Base-by-base conservation (phyloP, 495 filamentous ascomycete genomes). In the Hypomontagnella submonticulosa region DNA sequence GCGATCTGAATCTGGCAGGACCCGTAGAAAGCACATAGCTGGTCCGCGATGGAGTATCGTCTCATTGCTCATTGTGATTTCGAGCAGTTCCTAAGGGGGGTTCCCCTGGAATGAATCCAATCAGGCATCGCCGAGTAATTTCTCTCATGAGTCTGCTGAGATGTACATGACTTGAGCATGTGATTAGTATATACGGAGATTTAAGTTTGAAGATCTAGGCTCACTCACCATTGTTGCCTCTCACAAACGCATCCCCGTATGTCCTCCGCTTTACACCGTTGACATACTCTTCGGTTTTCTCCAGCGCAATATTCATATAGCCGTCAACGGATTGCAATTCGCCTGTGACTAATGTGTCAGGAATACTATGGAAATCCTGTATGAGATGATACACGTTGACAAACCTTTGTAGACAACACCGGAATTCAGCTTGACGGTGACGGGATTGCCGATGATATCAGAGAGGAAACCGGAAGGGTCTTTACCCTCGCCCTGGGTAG, bases 261-360 rank as follows among this genome's bases (percentile, higher is more conserved):
- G 81, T 89, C 67, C 90, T 84, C 64, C 87, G 85, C 72, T 92
- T 84, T 58, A 86, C 86, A 20, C 94, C 96, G 72, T 93, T 88
- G 48, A 95, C 89, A 70, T 87, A 92, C 78, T 99, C 96, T 62
- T 92, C 89, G 0, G 92, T 94, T 76, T 96, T 93, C 73, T 98
- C 95, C 2, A 99, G 84, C 15, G 95, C 92, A 66, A 99, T 96
- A 75, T 99, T 98, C 95, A 99, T 98, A 74, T 97, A 99, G 37
- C 96, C 96, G 74, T 99, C 95, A n/a, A 98, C 93, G 0, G 92
- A 96, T 70, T 97, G 92, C n/a, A 97, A 83, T 71, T 96, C 90
- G 36, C 93, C 93, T 97, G 48, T 7, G 46, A 7, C 5, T 0
- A 4, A 42, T 54, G 34, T 32, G 19, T 69, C 15, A 67, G 49